A percentile compares a stretch with the other conserved stretches of the same genome.
Conservation (phyloP, 2,329 filamentous ascomycete species). For the Hypoxylon sp. region DNA sequence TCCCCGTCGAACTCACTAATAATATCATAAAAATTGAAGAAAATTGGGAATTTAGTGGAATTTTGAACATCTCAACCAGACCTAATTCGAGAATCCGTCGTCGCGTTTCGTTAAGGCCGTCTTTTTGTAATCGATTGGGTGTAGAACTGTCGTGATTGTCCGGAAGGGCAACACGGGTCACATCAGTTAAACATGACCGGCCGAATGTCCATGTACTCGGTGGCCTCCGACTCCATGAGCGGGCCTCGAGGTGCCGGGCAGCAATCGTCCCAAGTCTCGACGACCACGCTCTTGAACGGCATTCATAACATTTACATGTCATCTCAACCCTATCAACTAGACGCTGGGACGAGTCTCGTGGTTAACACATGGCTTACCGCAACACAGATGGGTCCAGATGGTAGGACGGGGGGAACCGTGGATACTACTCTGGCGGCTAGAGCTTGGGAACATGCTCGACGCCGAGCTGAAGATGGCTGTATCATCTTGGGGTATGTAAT, state of each 20-base stretch:
- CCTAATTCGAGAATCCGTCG: background rate
- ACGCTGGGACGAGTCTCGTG: constrained; percentile 89
- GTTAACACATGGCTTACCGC: constrained; percentile 97
- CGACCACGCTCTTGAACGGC: constrained; percentile 90
- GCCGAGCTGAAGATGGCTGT: constrained; percentile 94
- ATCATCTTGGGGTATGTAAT: constrained; percentile 85
- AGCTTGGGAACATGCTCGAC: constrained; percentile 96
- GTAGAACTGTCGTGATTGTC: constrained; percentile 54
- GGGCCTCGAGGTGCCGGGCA: constrained; percentile 70
- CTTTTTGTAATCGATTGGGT: constrained; percentile 8
- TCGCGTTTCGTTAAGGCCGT: constrained; percentile 1
- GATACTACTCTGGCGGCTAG: constrained; percentile 81
- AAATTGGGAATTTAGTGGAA: constrained; percentile 1
- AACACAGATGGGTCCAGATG: constrained; percentile 74
- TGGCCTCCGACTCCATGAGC: constrained; percentile 72
- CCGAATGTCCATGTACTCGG: constrained; percentile 76
- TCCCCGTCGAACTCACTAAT: constrained; percentile 22
- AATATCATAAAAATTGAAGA: constrained; percentile 10
- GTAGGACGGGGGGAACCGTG: constrained; percentile 79
- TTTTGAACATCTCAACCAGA: background rate
- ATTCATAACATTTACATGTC: constrained; percentile 90
- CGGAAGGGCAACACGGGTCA: constrained; percentile 53
- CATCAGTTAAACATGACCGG: constrained; percentile 62
- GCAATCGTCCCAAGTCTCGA: constrained; percentile 84
- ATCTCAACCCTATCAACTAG: constrained; percentile 84